Conservation (phyloP, 1,284 basidiomycete species). For the Tremellales sp. region DNA sequence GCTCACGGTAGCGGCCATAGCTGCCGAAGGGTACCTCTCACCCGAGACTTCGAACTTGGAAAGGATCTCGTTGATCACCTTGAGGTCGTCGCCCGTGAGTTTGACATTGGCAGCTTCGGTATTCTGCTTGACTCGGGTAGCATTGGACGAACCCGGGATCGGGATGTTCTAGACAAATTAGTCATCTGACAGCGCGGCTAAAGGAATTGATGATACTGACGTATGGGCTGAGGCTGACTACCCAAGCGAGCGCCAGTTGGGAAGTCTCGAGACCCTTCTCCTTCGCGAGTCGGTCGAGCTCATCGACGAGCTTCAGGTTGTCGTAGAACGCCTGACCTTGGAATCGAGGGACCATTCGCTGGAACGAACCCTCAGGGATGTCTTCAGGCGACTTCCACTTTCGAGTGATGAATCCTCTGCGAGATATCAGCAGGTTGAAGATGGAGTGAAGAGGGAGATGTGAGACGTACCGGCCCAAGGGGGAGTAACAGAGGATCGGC, state of each 20-base stretch:
- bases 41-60: constrained; percentile 29
- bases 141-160: constrained; percentile 56
- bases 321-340: constrained; percentile 53
- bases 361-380: constrained; percentile 50
- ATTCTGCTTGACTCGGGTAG: constrained; percentile 53
- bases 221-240: constrained; percentile 52
- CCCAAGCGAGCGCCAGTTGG: constrained; percentile 63
- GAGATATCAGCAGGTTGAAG: too few species aligned
- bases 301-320: constrained; percentile 58
- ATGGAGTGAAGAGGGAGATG: too few species aligned
- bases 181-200: neutral
- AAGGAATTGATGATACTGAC: constrained; percentile 30
- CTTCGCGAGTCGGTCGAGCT: constrained; percentile 51
- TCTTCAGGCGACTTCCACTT: constrained; percentile 53
- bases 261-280: constrained; percentile 56
- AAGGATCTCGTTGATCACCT: constrained; percentile 50
- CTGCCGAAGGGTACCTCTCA: constrained; percentile 25
- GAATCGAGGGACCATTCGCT: constrained; percentile 35
- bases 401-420: constrained; percentile 61
- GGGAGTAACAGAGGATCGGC: constrained; percentile 59
- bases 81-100: constrained; percentile 45
- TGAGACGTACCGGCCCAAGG: constrained; percentile 57
- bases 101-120: constrained; percentile 50
- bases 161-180: constrained; percentile 51
- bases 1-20: constrained; percentile 10